Evolutionary conservation across 192 early-diverging fungal genomes (phyloP).

Genomic region (Neocallimastix lanati): DNA sequence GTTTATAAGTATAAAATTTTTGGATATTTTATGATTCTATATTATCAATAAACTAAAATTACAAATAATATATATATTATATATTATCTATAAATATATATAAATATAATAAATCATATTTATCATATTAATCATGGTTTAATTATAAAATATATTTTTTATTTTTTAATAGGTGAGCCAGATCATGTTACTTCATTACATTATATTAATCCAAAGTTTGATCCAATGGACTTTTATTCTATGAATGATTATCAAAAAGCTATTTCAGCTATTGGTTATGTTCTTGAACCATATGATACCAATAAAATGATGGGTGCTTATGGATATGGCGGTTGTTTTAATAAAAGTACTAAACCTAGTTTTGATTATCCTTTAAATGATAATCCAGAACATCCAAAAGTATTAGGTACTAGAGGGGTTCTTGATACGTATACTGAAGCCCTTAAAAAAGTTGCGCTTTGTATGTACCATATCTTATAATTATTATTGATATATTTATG

Average conservation of each 20-base stretch:
- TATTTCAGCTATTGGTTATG: neutral
- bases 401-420: neutral
- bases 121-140: too few relatives aligned
- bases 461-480: neutral
- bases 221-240: neutral
- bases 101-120: too few relatives aligned
- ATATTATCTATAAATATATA: too few relatives aligned
- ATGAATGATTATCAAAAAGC: neutral
- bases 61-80: too few relatives aligned
- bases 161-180: neutral
- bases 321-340: neutral
- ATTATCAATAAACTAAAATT: too few relatives aligned
- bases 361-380: neutral
- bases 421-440: neutral
- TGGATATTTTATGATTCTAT: too few relatives aligned
- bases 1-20: too few relatives aligned
- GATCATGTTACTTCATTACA: neutral
- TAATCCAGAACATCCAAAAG: neutral
- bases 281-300: neutral
- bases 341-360: neutral
- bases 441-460: neutral
- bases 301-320: neutral
- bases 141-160: too few relatives aligned
- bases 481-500: neutral
- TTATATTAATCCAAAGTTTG: neutral